Percentiles rank a stretch among this genome's conserved stretches.
Evolutionary conservation across 441 rosid genomes (phyloP).

Genomic region (Theobroma grandiflorum): DNA sequence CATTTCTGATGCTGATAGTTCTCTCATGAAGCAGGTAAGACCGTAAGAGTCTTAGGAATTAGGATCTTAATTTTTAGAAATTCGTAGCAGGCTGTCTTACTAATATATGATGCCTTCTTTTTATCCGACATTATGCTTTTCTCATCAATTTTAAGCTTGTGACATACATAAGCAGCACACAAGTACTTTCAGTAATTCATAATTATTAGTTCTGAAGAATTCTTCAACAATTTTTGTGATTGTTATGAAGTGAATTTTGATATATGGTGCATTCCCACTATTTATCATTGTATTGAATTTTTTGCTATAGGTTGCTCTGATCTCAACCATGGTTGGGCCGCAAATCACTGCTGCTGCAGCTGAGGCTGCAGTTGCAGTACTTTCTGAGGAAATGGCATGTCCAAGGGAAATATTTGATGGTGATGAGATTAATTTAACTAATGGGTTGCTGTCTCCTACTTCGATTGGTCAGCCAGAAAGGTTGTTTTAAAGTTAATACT

Average conservation of each 20-base stretch:
- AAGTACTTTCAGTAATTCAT: neutral
- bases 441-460: constrained; percentile 43
- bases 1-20: constrained; percentile 52
- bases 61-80: neutral
- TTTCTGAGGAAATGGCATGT: constrained; percentile 79
- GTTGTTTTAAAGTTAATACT: constrained; percentile 38
- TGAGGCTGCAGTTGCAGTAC: constrained; percentile 74
- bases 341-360: constrained; percentile 79
- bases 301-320: constrained; percentile 60
- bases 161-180: neutral
- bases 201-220: neutral
- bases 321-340: constrained; percentile 71
- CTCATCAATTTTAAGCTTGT: neutral
- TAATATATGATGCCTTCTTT: neutral
- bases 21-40: constrained; percentile 82
- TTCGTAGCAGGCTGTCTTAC: neutral
- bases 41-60: constrained; percentile 39
- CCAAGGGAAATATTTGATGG: constrained; percentile 68
- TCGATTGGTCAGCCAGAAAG: constrained; percentile 43
- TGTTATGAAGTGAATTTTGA: neutral
- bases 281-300: neutral
- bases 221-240: neutral
- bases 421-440: constrained; percentile 37
- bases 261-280: neutral
- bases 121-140: constrained; percentile 1